A percentile compares a stretch with the other conserved stretches of the same genome.
phyloP scores from a whole-genome alignment of 1,284 basidiomycete genomes.

The Ceratobasidium sp. region DNA sequence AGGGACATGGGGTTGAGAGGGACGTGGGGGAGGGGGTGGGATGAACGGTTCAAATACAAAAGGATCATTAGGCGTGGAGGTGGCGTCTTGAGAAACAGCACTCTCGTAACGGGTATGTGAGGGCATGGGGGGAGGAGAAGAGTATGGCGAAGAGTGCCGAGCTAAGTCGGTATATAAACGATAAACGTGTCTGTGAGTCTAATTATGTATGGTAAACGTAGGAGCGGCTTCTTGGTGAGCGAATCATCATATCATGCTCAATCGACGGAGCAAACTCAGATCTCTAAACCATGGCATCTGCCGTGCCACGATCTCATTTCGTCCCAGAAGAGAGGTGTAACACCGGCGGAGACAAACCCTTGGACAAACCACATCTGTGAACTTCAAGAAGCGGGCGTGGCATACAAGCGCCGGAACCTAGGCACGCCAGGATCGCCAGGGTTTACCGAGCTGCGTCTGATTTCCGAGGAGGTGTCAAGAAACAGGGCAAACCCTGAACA shows the following conservation, averaged over 20 bases:
- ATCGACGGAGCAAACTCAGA: too few species aligned
- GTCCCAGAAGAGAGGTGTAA: too few species aligned
- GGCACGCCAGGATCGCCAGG: conserved; percentile 19
- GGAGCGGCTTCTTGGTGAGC: too few species aligned
- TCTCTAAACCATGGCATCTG: neutral
- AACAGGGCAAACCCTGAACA: neutral
- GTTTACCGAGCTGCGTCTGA: neutral
- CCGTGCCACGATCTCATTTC: too few species aligned
- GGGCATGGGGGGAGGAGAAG: neutral
- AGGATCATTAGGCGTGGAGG: neutral
- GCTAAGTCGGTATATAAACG: conserved; percentile 4
- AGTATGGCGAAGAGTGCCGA: neutral
- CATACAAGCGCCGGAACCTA: neutral
- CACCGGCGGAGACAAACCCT: too few species aligned
- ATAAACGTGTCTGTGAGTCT: neutral
- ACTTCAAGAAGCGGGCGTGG: neutral
- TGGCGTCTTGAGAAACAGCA: neutral
- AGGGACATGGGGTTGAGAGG: neutral
- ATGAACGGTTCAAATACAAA: conserved; percentile 5
- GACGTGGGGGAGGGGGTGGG: neutral
- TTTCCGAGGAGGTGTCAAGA: neutral
- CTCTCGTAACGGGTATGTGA: neutral
- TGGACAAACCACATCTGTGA: neutral
- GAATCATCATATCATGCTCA: too few species aligned
- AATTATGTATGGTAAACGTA: conserved; percentile 14